Conservation (phyloP, 73 alveolate genomes). For the Diophrys sp. region DNA sequence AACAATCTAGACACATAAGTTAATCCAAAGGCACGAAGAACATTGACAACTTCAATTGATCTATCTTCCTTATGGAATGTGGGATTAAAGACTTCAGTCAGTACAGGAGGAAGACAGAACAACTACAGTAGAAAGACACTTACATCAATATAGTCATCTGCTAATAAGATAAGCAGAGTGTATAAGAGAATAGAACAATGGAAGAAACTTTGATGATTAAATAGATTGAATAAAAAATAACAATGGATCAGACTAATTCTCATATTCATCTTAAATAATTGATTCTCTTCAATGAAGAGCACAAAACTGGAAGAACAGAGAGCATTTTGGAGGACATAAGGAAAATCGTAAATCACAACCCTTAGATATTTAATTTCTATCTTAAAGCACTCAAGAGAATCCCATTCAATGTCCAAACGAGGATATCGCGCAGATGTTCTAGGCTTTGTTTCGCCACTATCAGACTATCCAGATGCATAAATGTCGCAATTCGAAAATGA, state of each 20-base stretch:
- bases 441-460: neutral
- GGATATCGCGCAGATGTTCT: neutral
- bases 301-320: constrained; percentile 4
- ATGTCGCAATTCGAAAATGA: constrained; percentile 18
- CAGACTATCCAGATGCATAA: constrained; percentile 17
- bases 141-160: too few relatives aligned
- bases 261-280: constrained; percentile 34
- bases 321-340: neutral
- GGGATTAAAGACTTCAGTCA: too few relatives aligned
- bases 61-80: too few relatives aligned
- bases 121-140: too few relatives aligned
- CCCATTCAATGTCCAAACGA: constrained; percentile 47
- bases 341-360: neutral
- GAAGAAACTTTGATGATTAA: too few relatives aligned
- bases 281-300: constrained; percentile 10
- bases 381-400: constrained; percentile 30
- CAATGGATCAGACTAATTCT: constrained; percentile 6
- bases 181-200: too few relatives aligned
- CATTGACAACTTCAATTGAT: too few relatives aligned
- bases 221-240: neutral
- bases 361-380: constrained; percentile 13
- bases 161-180: too few relatives aligned
- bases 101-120: too few relatives aligned
- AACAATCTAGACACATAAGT: too few relatives aligned
- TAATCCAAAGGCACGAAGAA: too few relatives aligned